A percentile compares a stretch with the other conserved stretches of the same genome.
Evolutionary conservation across 78 protist species (phyloP).

Genomic region (Dictyostelium purpureum): DNA sequence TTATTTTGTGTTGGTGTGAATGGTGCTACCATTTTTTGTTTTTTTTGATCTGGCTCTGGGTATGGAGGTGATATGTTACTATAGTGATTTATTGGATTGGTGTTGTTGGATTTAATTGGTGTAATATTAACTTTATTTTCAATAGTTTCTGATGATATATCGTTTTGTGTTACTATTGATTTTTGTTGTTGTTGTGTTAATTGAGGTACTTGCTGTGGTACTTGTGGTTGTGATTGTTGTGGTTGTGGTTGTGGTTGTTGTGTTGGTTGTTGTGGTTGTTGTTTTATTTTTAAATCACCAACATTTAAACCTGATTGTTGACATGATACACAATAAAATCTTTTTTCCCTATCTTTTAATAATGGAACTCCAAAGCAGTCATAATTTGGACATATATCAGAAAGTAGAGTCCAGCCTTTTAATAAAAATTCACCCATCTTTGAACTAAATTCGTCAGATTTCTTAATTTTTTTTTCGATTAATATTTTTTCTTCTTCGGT

Average conservation of each 20-base stretch:
- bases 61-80: constrained; percentile 28
- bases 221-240: not conserved
- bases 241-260: not conserved
- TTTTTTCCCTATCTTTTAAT: constrained; percentile 67
- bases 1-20: constrained; percentile 8
- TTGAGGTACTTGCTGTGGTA: too few relatives aligned
- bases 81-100: not conserved
- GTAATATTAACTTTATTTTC: not conserved
- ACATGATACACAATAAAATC: constrained; percentile 66
- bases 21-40: constrained; percentile 3
- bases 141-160: not conserved
- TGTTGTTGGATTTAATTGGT: not conserved
- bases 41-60: constrained; percentile 55
- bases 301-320: not conserved
- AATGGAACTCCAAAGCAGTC: constrained; percentile 55
- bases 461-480: constrained; percentile 52
- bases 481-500: constrained; percentile 34
- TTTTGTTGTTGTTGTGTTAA: too few relatives aligned
- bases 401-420: constrained; percentile 52
- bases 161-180: not conserved
- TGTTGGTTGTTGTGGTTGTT: not conserved
- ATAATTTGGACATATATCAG: constrained; percentile 65
- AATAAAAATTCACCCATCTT: constrained; percentile 54
- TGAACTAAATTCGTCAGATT: constrained; percentile 66
- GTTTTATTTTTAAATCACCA: too few relatives aligned